phyloP scores from a whole-genome alignment of 2,329 filamentous ascomycete species.

The Pseudopithomyces chartarum region DNA sequence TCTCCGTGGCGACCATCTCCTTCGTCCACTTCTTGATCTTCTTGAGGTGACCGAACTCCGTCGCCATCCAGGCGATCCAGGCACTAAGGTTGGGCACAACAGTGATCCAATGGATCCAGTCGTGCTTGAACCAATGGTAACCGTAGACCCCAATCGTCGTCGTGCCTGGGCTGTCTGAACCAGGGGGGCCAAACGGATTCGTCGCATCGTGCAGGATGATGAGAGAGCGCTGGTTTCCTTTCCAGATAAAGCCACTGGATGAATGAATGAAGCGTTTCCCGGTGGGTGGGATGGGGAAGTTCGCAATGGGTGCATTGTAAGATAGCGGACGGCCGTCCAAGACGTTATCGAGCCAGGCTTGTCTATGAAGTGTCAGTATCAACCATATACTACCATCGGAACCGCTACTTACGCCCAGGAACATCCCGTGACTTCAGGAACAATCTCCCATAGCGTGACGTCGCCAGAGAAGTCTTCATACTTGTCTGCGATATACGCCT shows the following conservation, averaged over 20 bases:
- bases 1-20: slow-evolving; percentile 20
- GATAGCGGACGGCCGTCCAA: neutral
- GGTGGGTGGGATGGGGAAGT: neutral
- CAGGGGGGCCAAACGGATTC: slow-evolving; percentile 23
- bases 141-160: slow-evolving; percentile 33
- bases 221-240: slow-evolving; percentile 22
- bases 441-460: slow-evolving; percentile 25
- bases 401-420: neutral
- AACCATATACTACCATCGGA: too few relatives aligned
- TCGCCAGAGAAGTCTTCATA: slow-evolving; percentile 32
- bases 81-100: slow-evolving; percentile 10
- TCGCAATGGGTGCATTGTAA: neutral
- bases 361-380: neutral
- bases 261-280: slow-evolving; percentile 17
- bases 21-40: slow-evolving; percentile 19
- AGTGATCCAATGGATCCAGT: slow-evolving; percentile 35
- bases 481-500: slow-evolving; percentile 20
- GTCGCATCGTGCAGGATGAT: slow-evolving; percentile 35
- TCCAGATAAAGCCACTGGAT: slow-evolving; percentile 29
- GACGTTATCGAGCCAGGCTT: slow-evolving; percentile 14
- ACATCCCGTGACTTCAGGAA: slow-evolving; percentile 9
- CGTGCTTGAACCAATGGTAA: slow-evolving; percentile 17
- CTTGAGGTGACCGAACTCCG: neutral
- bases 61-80: slow-evolving; percentile 4
- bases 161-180: slow-evolving; percentile 7